Conservation (phyloP, 2,329 filamentous ascomycete genomes). For the Thielaviopsis musarum region DNA sequence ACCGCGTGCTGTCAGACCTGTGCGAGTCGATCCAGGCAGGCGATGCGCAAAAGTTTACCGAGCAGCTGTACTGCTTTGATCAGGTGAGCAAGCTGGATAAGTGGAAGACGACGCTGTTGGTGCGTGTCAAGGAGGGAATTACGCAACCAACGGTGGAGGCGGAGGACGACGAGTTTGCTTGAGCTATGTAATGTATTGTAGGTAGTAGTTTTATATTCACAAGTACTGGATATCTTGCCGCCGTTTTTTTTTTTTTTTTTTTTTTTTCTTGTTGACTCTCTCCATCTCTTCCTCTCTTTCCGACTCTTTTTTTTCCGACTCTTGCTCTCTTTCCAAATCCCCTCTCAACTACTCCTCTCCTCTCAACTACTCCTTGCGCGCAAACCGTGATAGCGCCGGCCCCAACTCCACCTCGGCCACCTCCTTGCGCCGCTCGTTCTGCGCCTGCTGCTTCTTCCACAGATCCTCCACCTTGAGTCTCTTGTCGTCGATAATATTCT, state of each 20-base stretch:
- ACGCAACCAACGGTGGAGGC: slow-evolving; percentile 34
- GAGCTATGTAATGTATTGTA: neutral
- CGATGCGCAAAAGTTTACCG: slow-evolving; percentile 68
- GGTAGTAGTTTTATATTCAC: too few species aligned
- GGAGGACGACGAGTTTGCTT: slow-evolving; percentile 15
- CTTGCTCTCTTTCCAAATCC: neutral
- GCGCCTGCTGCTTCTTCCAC: slow-evolving; percentile 53
- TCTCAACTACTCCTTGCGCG: slow-evolving; percentile 40
- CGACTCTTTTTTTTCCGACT: neutral
- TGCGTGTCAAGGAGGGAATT: slow-evolving; percentile 71
- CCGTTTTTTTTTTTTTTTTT: neutral
- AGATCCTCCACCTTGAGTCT: slow-evolving; percentile 72
- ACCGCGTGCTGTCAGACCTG: slow-evolving; percentile 65
- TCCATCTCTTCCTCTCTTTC: neutral
- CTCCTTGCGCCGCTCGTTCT: slow-evolving; percentile 43
- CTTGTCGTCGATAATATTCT: slow-evolving; percentile 95
- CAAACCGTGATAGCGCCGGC: slow-evolving; percentile 74
- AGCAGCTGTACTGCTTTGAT: slow-evolving; percentile 78
- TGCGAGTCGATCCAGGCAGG: slow-evolving; percentile 56
- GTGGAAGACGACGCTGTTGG: slow-evolving; percentile 82
- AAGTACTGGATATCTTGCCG: neutral
- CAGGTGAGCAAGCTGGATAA: slow-evolving; percentile 88
- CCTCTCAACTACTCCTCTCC: slow-evolving; percentile 1
- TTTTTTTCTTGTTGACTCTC: neutral
- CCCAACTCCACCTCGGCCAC: slow-evolving; percentile 61